phyloP scores from a whole-genome alignment of 495 filamentous ascomycete species.

The Penicillium cataractarum region DNA sequence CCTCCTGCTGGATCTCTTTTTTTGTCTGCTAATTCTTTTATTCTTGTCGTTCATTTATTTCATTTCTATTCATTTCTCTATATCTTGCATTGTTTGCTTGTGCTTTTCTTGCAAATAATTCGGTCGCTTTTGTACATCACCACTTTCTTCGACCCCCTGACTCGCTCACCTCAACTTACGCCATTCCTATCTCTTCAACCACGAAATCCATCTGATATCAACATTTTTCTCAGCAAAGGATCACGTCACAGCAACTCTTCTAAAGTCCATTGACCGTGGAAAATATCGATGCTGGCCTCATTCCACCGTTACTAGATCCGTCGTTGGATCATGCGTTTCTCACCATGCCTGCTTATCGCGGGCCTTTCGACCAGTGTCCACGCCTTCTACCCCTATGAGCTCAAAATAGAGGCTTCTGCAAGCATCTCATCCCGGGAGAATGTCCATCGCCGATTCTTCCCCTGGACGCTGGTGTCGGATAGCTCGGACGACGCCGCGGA shows the following conservation, averaged over 20 bases:
- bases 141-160: constrained; percentile 3
- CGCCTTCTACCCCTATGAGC: constrained; percentile 42
- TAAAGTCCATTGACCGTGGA: no score
- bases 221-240: neutral
- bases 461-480: constrained; percentile 27
- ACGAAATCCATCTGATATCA: neutral
- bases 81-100: constrained; percentile 19
- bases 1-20: constrained; percentile 19
- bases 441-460: constrained; percentile 40
- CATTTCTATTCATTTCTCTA: neutral
- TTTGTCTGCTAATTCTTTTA: constrained; percentile 13
- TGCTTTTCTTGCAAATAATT: constrained; percentile 6
- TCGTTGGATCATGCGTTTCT: constrained; percentile 41
- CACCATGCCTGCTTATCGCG: constrained; percentile 36
- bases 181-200: neutral
- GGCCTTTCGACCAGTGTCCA: constrained; percentile 31
- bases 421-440: constrained; percentile 13
- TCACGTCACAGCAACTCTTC: neutral
- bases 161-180: neutral
- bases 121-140: constrained; percentile 12
- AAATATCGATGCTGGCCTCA: constrained; percentile 24
- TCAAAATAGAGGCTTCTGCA: constrained; percentile 16
- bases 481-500: constrained; percentile 19
- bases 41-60: constrained; percentile 12
- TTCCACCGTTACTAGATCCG: constrained; percentile 26